Base-by-base conservation (phyloP, 257 asterid species). In the Ocimum tenuiflorum region DNA sequence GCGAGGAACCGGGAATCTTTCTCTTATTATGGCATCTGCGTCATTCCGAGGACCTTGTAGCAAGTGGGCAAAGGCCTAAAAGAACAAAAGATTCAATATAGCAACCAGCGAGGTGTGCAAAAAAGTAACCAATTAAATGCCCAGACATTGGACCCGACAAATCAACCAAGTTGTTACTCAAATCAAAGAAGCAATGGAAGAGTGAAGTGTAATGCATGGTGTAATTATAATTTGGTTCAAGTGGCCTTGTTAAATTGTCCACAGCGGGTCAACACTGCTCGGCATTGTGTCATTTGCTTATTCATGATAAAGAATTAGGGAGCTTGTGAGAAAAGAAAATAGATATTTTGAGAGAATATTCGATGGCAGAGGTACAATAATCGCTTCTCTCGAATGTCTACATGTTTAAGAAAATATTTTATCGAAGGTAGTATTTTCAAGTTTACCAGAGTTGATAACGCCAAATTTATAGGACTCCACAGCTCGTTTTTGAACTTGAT, bases 1-100 rank as follows among this genome's bases (percentile, higher is more conserved):
- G 65, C 99, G 99, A 74, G 99, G 96, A 52, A 86, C 97, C 23
- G 99, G 99, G 78, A 94, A 94, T 75, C 97, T 85, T 56, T 94
- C 99, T 57, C 39, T 81, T 42, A 81, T 65, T 46, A 90, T 85
- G 48, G 83, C 68, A 69, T 88, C 89, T 12, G 94, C 82, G 59
- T 94, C 99, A 41, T 83, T 95, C 42, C 75, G 85, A 24, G 99
- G 99, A 78, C 86, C 84, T 82, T 76, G 84, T 70, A 94, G 85
- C 80, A 94, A 79, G 65, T 81, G 84, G 55, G 95, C 90, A 51
- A 94, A 94, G 66, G 91, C 95, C 99, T 94, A 75, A 53, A 79
- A 77, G 47, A 72, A 65, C 38, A 64, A 15, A 49, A 61, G 65
- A 17, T 31, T 55, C 55, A 22, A 78, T 48, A 63, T 60, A 31